Evolutionary conservation across 495 filamentous ascomycete genomes (phyloP), one percentile per base, ranked within the genome.

Genomic region (Aspergillus affinis): DNA sequence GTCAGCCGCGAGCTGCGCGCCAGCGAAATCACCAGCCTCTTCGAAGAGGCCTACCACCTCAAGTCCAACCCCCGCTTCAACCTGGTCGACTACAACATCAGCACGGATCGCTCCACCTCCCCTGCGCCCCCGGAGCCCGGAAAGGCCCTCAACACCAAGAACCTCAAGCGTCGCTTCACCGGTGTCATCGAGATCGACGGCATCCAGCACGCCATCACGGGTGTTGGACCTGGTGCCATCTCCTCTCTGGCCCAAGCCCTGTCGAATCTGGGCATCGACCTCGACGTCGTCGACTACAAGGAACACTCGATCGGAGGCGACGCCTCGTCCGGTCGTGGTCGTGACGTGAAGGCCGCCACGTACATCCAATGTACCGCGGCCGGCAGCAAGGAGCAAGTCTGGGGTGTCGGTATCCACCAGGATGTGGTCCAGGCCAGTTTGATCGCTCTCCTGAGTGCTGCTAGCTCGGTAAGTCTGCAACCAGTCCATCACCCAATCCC

Each of bases 361-460:
- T 98, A 92, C 65, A 97, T 98, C 59, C 90, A 98, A 73, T 96
- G 92, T 72, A 89, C 85, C 46, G 84, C 88, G 44, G 76, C 85
- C n/a, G 86, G 86, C 18, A 85, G 79, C 48, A 79, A 80, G 30
- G 78, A 89, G 57, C 69, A 77, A 64, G 91, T 97, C 12, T 98
- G 94, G 95, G 94, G 94, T 64, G 91, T 98, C 20, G 94, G 93
- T 53, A 91, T 98, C 62, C 91, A 97, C 72, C 88, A 93, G 66
- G 94, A 98, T 77, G 90, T 95, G 44, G 92, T 96, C 15, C 92
- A 97, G 75, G 91, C 90, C 64, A 92, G 87, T 74, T 81, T 98
- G 70, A 90, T 93, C 71, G 93, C 94, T 46, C 80, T 98, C 49
- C 78, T 98, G 67, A 87, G 86, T 57, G 94, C 94, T 32, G 94